Evolutionary conservation across 768 basidiomycete species (phyloP), one percentile per base, ranked within the genome.

Genomic region (Thelephora aurantiotincta): DNA sequence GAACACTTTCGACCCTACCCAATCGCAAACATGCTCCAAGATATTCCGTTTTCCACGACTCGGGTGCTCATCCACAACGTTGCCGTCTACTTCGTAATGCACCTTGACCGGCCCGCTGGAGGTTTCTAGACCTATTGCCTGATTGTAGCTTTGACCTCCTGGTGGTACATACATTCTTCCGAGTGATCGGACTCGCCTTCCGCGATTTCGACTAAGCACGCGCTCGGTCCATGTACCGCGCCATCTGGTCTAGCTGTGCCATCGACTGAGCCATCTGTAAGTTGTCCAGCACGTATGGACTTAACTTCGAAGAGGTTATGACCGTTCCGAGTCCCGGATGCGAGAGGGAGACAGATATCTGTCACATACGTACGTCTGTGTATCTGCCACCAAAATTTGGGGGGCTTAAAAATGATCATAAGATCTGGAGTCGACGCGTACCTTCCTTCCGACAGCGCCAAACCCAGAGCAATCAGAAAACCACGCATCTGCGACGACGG

Each of bases 21-120:
- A n/a, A n/a, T n/a, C n/a, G 81, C 78, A 3, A 81, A 82, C 53
- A 80, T 78, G 2, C 54, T 84, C 7, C 68, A 80, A 11, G 82
- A 85, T 56, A 60, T 85, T 11, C 82, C 82, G 0, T 79, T 84
- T 64, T 81, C 81, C 0, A 73, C 78, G 5, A 50, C 61, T 2
- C 72, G 78, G 7, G 59, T 83, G 23, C 53, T 82, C 22, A 48
- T 82, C 20, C 82, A 76, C 65, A 66, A 83, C 53, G 62, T 82
- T 38, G 70, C 79, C 23, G 68, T 83, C 11, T 86, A 86, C 58
- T 81, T 85, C 66, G 75, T 85, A 67, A 63, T 75, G 2, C 64
- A 68, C 34, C 63, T 85, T 44, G 58, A 44, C 13, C 67, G 67
- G 4, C 59, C 62, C 5, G 64, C 65, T 3, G 65, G 55, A 3